phyloP scores from a whole-genome alignment of 2,329 filamentous ascomycete genomes.

The Alternaria ventricosa region DNA sequence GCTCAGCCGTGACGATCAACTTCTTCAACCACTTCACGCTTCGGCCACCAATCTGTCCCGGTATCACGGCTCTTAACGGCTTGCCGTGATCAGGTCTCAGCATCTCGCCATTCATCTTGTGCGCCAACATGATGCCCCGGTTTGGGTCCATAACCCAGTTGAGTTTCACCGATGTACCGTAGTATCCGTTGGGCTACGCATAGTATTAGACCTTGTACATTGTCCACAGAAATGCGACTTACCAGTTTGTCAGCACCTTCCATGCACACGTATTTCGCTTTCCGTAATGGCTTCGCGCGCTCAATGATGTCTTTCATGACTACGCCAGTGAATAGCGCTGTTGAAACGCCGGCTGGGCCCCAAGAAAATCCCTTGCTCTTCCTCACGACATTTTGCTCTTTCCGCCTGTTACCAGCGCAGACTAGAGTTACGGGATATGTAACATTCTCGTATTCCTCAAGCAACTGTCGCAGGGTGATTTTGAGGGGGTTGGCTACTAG shows the following conservation, averaged over 20 bases:
- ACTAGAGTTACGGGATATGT: constrained; percentile 89
- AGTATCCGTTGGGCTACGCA: constrained; percentile 78
- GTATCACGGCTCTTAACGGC: constrained; percentile 81
- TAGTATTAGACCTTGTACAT: constrained; percentile 11
- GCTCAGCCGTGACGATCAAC: constrained; percentile 76
- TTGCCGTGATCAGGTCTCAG: constrained; percentile 85
- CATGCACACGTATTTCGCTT: constrained; percentile 85
- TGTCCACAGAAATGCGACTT: constrained; percentile 21
- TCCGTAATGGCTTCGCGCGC: constrained; percentile 70
- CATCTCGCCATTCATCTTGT: constrained; percentile 87
- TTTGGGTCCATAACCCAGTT: constrained; percentile 88
- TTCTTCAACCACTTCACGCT: constrained; percentile 93
- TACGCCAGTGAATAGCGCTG: constrained; percentile 85
- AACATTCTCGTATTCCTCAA: constrained; percentile 77
- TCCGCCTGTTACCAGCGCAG: constrained; percentile 88
- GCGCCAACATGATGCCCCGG: constrained; percentile 82
- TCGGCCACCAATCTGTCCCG: constrained; percentile 88
- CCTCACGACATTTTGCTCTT: constrained; percentile 89
- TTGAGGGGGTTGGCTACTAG: constrained; percentile 78
- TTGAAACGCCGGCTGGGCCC: constrained; percentile 87
- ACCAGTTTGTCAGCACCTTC: constrained; percentile 84
- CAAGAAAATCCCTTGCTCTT: constrained; percentile 96
- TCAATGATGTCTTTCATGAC: constrained; percentile 74
- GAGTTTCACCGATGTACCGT: constrained; percentile 86
- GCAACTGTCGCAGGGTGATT: constrained; percentile 73